Base-by-base conservation (phyloP, 2,329 filamentous ascomycete species). In the Sporothrix humicola region DNA sequence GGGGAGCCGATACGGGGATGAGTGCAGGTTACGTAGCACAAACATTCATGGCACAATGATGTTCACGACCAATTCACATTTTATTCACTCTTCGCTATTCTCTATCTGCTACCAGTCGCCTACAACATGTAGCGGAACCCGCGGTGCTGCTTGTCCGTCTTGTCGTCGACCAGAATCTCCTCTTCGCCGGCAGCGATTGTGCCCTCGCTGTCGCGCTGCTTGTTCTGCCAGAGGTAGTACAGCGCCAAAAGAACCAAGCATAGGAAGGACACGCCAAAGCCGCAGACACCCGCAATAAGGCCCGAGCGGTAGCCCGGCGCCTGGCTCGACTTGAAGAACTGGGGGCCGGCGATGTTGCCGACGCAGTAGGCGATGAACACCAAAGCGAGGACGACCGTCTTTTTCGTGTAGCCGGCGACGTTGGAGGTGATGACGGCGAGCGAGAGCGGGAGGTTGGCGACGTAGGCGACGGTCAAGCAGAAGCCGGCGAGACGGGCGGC, bases 341-440 rank as follows among this genome's bases (percentile, higher is more conserved):
- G 85, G 0, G 87, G 87, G 0, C 87, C 87, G 75, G 88, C 88
- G 73, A 88, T 86, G 78, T 87, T 89, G 15, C 85, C 87, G 4
- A 83, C 82, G 2, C 87, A 90, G 52, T 52, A 66, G 37, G 52
- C 31, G 17, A 68, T 20, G 10, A 63, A 66, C 15, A 44, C 42
- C 20, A 68, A 65, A 66, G 50, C 50, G 42, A 69, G 48, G 20
- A 69, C 42, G n/a, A 20, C 69, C 13, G 59, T 31, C 54, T 70
- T 70, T 42, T 75, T 75, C 31, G 73, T 71, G n/a, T 73, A 71
- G 20, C 73, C 73, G 12, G 56, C 56, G 56, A 59, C 56, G 23
- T 31, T n/a, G 13, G 58, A 42, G 3, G 58, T 61, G 58, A n/a
- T 15, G 10, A 61, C 3, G 7, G 58, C 58, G 4, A 61, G n/a